Evolutionary conservation across 2,329 filamentous ascomycete species (phyloP), one percentile per base, ranked within the genome.

Genomic region (Cercospora canescens): DNA sequence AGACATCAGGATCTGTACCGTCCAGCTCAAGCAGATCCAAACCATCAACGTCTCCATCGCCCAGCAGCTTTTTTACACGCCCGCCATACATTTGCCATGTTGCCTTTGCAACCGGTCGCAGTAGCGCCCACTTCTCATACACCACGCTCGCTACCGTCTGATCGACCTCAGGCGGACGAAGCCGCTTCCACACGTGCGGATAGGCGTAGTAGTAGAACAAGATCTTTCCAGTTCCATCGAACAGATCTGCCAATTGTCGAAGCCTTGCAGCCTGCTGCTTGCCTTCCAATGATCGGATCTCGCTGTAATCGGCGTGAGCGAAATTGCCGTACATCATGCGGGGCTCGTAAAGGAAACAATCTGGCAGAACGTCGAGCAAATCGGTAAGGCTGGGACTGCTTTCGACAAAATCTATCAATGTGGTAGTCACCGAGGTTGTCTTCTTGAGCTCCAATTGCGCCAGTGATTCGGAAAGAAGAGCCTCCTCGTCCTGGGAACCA

Each of bases 301-400:
- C 55, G 18, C 54, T 32, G 58, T 69, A 69, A n/a, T 67, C 61
- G 26, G 65, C 68, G 21, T 64, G 58, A 2, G 69, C 58, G 37
- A 73, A 69, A 45, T 71, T 65, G 28, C 70, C 61, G 62, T 72
- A 72, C 32, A 73, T 64, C 54, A 68, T 71, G 11, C 58, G 45
- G 9, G 57, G 41, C 4, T 70, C 55, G 30, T 54, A 62, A 2
- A 24, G 9, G 55, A 72, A 72, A 26, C 37, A 60, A 1, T 64
- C 57, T n/a, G 62, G 63, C 12, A 69, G 55, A 11, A 65, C 65
- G 50, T 71, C 68, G 6, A 70, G 66, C 2, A 71, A 52, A 11
- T 11, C 18, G 16, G 11, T 14, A 4, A 16, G 21, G 32, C 16
- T 9, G 4, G 18, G 32, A 9, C 2, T 26, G 52, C 6, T 24